Conservation (phyloP, 352 stramenopile species). For the Globisporangium perplexum region DNA sequence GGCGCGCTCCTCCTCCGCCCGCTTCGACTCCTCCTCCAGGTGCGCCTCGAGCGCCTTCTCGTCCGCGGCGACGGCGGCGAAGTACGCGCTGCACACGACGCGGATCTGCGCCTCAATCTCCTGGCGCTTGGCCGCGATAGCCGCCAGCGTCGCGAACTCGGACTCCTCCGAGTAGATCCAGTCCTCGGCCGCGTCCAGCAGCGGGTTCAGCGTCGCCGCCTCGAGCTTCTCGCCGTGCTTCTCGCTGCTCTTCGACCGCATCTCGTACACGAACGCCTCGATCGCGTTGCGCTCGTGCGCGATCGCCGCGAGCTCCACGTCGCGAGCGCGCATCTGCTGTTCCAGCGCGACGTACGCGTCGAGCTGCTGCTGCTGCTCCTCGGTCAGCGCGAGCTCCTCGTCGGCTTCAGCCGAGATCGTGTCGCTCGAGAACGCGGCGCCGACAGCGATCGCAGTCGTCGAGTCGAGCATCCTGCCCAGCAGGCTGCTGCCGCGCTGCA, state of each 20-base stretch:
- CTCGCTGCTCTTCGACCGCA: conserved; percentile 67
- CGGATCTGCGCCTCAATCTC: conserved; percentile 55
- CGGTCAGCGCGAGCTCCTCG: conserved; percentile 13
- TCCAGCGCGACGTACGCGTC: conserved; percentile 44
- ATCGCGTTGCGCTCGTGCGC: conserved; percentile 87
- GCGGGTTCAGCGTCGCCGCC: conserved; percentile 35
- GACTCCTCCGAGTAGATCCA: conserved; percentile 91
- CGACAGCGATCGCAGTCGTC: conserved; percentile 75
- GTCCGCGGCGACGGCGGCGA: conserved; percentile 56
- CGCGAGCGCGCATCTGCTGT: conserved; percentile 60
- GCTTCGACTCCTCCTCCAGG: conserved; percentile 66
- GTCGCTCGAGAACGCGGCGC: conserved; percentile 50
- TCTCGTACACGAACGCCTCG: conserved; percentile 89
- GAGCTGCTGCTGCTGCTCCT: conserved; percentile 23
- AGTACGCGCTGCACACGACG: conserved; percentile 53
- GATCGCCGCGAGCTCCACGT: conserved; percentile 63
- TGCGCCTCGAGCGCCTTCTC: conserved; percentile 66
- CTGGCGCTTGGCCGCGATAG: conserved; percentile 40
- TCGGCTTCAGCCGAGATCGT: conserved; percentile 4
- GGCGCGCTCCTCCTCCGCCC: conserved; percentile 65
- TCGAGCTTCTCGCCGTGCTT: conserved; percentile 80
- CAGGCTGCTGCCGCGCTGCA: conserved; percentile 25
- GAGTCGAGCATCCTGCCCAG: conserved; percentile 88
- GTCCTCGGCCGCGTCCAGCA: conserved; percentile 84
- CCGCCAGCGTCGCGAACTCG: conserved; percentile 57